phyloP scores from a whole-genome alignment of 495 filamentous ascomycete genomes.

The Xeromyces bisporus region DNA sequence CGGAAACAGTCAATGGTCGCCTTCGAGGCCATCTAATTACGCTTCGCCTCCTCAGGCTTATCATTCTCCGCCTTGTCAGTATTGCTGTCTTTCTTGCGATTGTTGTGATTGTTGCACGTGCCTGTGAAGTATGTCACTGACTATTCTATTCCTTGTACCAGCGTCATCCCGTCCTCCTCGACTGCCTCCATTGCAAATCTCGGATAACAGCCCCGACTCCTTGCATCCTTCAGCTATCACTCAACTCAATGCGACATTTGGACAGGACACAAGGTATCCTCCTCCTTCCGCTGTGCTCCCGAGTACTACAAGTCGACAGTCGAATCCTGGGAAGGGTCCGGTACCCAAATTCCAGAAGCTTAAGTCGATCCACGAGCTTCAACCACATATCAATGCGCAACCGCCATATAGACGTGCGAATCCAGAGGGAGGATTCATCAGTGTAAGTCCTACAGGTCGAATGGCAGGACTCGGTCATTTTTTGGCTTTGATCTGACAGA shows the following conservation, averaged over 20 bases:
- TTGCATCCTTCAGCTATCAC: constrained; percentile 50
- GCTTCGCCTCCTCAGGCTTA: constrained; percentile 46
- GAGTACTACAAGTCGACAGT: constrained; percentile 24
- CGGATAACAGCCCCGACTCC: constrained; percentile 46
- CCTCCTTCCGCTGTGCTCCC: constrained; percentile 23
- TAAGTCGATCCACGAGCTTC: constrained; percentile 51
- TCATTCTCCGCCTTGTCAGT: constrained; percentile 44
- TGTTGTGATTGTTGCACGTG: background rate
- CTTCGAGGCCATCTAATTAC: constrained; percentile 38
- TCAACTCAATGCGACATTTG: constrained; percentile 54
- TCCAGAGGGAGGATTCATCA: constrained; percentile 97
- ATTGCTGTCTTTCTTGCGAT: no score
- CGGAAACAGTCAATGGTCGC: constrained; percentile 37
- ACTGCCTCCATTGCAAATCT: constrained; percentile 56
- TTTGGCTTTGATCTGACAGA: no score
- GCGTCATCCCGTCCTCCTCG: constrained; percentile 23
- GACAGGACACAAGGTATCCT: constrained; percentile 58
- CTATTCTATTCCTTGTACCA: constrained; percentile 24
- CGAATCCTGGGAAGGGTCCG: constrained; percentile 43
- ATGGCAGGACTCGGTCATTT: no score
- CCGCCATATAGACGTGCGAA: constrained; percentile 86
- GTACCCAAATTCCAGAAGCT: constrained; percentile 79
- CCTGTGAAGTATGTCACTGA: constrained; percentile 12
- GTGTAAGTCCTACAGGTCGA: constrained; percentile 61
- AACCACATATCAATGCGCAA: constrained; percentile 68